phyloP scores from a whole-genome alignment of 441 rosid species.

The Lepidium campestre region DNA sequence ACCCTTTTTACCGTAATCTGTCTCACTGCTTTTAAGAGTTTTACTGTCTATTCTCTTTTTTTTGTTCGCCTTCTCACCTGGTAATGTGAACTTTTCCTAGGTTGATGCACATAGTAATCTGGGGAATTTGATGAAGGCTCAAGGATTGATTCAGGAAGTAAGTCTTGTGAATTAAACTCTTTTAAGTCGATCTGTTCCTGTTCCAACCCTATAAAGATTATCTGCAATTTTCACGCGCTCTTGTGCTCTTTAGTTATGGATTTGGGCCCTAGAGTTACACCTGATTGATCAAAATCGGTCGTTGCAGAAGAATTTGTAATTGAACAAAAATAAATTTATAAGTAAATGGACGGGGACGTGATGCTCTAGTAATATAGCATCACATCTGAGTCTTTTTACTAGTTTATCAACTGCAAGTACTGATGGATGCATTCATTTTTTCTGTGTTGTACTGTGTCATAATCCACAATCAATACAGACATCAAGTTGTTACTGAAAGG shows the following conservation, averaged over 20 bases:
- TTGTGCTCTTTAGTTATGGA: slow-evolving; percentile 6
- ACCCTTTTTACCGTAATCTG: background rate
- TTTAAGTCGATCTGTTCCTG: slow-evolving; percentile 2
- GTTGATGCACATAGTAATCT: slow-evolving; percentile 99
- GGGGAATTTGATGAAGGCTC: slow-evolving; percentile 93
- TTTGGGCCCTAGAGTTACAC: background rate
- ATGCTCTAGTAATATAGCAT: slow-evolving; percentile 16
- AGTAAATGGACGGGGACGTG: slow-evolving; percentile 19
- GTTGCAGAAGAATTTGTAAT: background rate
- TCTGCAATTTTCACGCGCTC: slow-evolving; percentile 9
- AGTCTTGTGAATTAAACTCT: slow-evolving; percentile 29
- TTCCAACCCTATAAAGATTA: background rate
- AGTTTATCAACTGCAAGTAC: slow-evolving; percentile 41
- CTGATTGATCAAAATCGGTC: slow-evolving; percentile 1
- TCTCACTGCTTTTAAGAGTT: background rate
- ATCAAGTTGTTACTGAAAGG: slow-evolving; percentile 69
- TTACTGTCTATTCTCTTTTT: background rate
- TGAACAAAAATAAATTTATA: background rate
- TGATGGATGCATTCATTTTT: slow-evolving; percentile 66
- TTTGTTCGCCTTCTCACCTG: slow-evolving; percentile 7
- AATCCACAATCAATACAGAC: slow-evolving; percentile 68
- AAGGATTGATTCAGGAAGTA: slow-evolving; percentile 95
- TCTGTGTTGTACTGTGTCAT: slow-evolving; percentile 74
- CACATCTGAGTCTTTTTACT: slow-evolving; percentile 22
- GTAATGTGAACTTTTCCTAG: slow-evolving; percentile 33